Conservation (phyloP, 1,284 basidiomycete genomes). For the Ceratobasidium sp. region DNA sequence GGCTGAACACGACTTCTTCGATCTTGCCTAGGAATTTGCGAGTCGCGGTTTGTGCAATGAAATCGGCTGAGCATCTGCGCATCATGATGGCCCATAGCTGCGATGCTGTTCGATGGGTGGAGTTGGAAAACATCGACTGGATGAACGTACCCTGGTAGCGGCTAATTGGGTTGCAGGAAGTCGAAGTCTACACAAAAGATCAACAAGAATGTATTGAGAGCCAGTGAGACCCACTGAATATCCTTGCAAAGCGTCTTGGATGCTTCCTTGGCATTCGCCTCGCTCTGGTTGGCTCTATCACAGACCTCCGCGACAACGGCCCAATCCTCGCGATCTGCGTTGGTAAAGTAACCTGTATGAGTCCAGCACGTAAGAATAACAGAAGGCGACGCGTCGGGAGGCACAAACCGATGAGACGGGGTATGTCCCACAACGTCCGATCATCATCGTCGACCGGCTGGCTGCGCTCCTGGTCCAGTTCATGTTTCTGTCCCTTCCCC, state of each 20-base stretch:
- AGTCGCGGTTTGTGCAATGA: conserved; percentile 71
- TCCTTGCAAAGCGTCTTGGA: conserved; percentile 75
- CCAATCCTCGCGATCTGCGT: conserved; percentile 81
- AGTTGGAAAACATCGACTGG: background rate
- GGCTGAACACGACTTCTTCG: conserved; percentile 69
- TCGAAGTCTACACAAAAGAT: conserved; percentile 47
- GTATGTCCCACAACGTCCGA: conserved; percentile 20
- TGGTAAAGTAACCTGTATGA: conserved; percentile 71
- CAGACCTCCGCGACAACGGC: conserved; percentile 78
- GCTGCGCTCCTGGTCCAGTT: conserved; percentile 24
- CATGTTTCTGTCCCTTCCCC: conserved; percentile 37
- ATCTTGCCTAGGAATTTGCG: conserved; percentile 79
- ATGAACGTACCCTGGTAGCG: conserved; percentile 48
- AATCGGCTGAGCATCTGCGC: conserved; percentile 71
- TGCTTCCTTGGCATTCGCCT: conserved; percentile 76
- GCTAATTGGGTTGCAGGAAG: conserved; percentile 49
- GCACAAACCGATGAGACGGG: conserved; percentile 7
- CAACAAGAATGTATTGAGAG: background rate
- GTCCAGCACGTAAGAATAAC: background rate
- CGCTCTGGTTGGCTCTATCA: conserved; percentile 73
- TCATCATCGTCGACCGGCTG: conserved; percentile 44
- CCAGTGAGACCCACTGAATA: conserved; percentile 68
- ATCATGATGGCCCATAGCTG: conserved; percentile 88
- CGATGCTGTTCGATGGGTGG: conserved; percentile 34
- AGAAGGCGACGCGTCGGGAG: background rate